Base-by-base conservation (phyloP, 768 basidiomycete genomes). In the Suillus plorans region DNA sequence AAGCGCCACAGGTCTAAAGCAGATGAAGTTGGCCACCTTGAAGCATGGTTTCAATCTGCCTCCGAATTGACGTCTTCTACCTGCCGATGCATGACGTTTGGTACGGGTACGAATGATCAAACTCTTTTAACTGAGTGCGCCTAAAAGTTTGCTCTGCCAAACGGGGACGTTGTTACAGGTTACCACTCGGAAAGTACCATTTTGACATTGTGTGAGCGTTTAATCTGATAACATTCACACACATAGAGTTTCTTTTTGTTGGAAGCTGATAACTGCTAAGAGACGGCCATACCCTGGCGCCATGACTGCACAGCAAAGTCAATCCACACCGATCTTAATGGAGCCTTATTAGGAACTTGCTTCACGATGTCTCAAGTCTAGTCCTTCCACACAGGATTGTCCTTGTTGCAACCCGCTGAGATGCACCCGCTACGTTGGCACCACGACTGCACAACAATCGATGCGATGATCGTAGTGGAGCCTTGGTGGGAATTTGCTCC, bases 1-100 rank as follows among this genome's bases (percentile, higher is more conserved):
- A n/a, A 41, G 34, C 58, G 58, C 62, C 62, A 61, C 62, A 61
- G 8, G 62, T 59, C 37, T 37, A 39, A 20, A 22, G n/a, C 18
- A 34, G 25, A 55, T 25, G 47, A 36, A 34, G 36, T 58, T 36
- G 18, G 28, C 22, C 16, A 34, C 16, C 4, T 28, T 55, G 22
- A 36, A 36, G 61, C 37, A 36, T 60, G 45, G 13, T n/a, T 60
- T 62, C 22, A 60, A 5, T 59, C 14, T 20, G 56, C 5, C 16
- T 60, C 14, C 4, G 8, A 41, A 41, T 53, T 59, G 58, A 42
- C 25, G 25, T 42, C 18, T 59, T 28, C 58, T 14, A 12, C 18
- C 25, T 28, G 25, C 41, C 6, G 41, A 41, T 59, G 34, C 25
- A 59, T 20, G 16, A 41, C 57, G 5, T 28, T 41, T 6, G 25